phyloP scores from a whole-genome alignment of 176 grass and related monocot genomes.

The Thinopyrum elongatum region DNA sequence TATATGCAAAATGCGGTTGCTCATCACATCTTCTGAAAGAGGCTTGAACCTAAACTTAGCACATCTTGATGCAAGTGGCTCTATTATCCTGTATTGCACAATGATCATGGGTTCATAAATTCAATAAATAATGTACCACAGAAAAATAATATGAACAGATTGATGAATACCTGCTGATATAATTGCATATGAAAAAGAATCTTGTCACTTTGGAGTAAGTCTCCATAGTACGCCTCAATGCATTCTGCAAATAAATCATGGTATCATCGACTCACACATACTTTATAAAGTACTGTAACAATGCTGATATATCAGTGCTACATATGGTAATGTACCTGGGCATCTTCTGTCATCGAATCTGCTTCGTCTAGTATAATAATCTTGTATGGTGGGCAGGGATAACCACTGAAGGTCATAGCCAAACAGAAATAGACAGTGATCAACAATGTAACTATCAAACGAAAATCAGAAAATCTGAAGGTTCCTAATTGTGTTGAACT shows the following conservation, averaged over 20 bases:
- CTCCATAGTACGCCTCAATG: constrained; percentile 16
- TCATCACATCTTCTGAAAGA: constrained; percentile 93
- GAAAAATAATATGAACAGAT: constrained; percentile 1
- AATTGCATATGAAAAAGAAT: constrained; percentile 99
- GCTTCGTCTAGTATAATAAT: constrained; percentile 99
- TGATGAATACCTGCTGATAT: constrained; percentile 90
- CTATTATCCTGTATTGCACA: constrained; percentile 78
- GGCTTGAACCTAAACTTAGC: constrained; percentile 99
- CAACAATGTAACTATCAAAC: constrained; percentile 30
- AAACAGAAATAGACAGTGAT: constrained; percentile 16
- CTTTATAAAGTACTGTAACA: constrained; percentile 3
- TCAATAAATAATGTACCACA: constrained; percentile 4
- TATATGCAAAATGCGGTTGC: constrained; percentile 85
- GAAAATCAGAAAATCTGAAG: background rate
- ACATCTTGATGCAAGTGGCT: constrained; percentile 96
- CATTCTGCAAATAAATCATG: constrained; percentile 42
- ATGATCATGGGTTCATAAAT: background rate
- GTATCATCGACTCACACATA: constrained; percentile 12
- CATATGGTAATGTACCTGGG: constrained; percentile 62
- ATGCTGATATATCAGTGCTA: constrained; percentile 11
- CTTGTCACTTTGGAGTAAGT: constrained; percentile 70
- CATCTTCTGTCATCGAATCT: constrained; percentile 99
- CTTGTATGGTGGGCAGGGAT: constrained; percentile 97
- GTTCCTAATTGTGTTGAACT: constrained; percentile 43
- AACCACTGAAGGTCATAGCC: constrained; percentile 49